Evolutionary conservation across 768 basidiomycete species (phyloP), one percentile per base, ranked within the genome.

Genomic region (Mycena crocata): DNA sequence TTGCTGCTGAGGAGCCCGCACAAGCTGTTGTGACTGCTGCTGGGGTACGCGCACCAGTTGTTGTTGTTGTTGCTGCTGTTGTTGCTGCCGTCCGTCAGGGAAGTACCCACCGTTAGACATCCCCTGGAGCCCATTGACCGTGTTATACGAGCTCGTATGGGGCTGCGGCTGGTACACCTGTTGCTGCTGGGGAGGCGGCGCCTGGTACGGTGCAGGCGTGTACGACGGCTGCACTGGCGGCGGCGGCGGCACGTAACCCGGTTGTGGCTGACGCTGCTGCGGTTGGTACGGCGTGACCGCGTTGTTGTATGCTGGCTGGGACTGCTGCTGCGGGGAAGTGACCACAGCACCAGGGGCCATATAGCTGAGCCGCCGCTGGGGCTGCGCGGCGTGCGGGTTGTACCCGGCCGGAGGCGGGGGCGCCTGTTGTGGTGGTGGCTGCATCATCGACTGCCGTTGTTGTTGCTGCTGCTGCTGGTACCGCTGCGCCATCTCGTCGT

Each of bases 401-500:
- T 79, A 79, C 65, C 75, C 78, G 45, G 37, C n/a, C 24, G 72
- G 83, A 42, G 68, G 78, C 21, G 71, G 82, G 48, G 67, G 73
- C 39, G 71, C 71, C 32, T 76, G 77, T n/a, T n/a, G n/a, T n/a
- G n/a, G n/a, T n/a, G n/a, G n/a, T n/a, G n/a, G n/a, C n/a, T n/a
- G n/a, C n/a, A n/a, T n/a, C 28, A 69, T 61, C 30, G 57, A 68
- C 62, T 71, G 68, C 54, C 75, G 75, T 28, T 73, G 75, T 28
- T 71, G 73, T 30, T 78, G 82, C 6, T 76, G 77, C n/a, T 78
- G 82, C 21, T 78, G 79, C 34, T 81, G 78, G 70, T 86, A 88
- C 58, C 77, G 81, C 66, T 86, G 86, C 17, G 91, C 91, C 88
- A 95, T 89, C 42, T 87, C 85, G 77, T 97, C 96, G 66, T 91